phyloP scores from a whole-genome alignment of 345 rosid genomes.

The Lepidium sativum region DNA sequence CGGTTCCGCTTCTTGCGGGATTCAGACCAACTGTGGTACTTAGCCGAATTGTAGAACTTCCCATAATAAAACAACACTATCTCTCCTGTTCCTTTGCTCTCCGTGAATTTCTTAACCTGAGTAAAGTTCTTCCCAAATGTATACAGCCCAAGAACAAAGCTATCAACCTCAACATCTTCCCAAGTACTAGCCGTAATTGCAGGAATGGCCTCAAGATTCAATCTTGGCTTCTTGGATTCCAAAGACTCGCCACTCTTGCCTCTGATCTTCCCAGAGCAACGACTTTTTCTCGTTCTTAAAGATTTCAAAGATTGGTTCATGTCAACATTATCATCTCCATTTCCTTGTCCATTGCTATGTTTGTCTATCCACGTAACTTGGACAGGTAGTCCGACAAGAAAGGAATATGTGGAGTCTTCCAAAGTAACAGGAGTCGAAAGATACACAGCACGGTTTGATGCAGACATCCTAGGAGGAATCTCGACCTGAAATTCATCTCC shows the following conservation, averaged over 20 bases:
- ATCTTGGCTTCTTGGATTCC: conserved; percentile 25
- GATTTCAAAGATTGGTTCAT: conserved; percentile 33
- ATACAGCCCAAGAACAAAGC: conserved; percentile 56
- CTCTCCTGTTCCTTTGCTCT: conserved; percentile 43
- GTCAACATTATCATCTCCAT: conserved; percentile 20
- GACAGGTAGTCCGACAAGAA: conserved; percentile 44
- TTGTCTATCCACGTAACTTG: conserved; percentile 37
- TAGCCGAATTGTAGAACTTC: conserved; percentile 41
- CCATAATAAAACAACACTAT: conserved; percentile 52
- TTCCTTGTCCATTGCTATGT: conserved; percentile 8
- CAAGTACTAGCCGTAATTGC: conserved; percentile 25
- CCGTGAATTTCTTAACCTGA: conserved; percentile 39
- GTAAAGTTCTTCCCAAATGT: conserved; percentile 49
- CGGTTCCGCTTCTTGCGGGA: conserved; percentile 38
- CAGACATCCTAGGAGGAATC: conserved; percentile 53
- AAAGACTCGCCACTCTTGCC: conserved; percentile 16
- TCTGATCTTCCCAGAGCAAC: conserved; percentile 27
- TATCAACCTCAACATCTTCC: conserved; percentile 39
- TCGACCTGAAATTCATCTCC: conserved; percentile 60
- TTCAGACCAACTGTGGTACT: conserved; percentile 49
- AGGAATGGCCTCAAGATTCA: conserved; percentile 33
- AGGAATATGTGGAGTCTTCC: conserved; percentile 32
- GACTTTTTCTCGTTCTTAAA: conserved; percentile 27
- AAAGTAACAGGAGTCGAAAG: conserved; percentile 33
- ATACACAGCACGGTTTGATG: conserved; percentile 29